Conservation (phyloP, 2,329 filamentous ascomycete genomes). For the Pezicula radicicola region DNA sequence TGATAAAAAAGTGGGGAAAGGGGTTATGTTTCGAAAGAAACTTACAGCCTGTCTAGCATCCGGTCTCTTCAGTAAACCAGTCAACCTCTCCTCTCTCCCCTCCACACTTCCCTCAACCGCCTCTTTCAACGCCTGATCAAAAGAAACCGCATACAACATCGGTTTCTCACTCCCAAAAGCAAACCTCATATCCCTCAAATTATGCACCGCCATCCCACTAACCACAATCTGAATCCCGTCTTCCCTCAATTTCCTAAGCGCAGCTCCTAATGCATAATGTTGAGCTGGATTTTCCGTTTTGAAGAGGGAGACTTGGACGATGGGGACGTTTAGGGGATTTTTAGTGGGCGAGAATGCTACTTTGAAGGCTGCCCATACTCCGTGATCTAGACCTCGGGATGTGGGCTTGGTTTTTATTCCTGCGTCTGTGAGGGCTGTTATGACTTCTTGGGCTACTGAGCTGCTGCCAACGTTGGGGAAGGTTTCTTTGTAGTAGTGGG, state of each 20-base stretch:
- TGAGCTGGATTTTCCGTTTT: conserved; percentile 58
- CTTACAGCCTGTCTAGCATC: conserved; percentile 51
- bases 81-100: conserved; percentile 40
- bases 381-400: conserved; percentile 68
- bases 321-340: conserved; percentile 62
- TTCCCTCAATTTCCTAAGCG: conserved; percentile 62
- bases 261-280: conserved; percentile 66
- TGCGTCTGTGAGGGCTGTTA: conserved; percentile 49
- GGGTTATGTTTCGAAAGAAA: too few species aligned
- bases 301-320: conserved; percentile 73
- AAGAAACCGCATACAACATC: conserved; percentile 55
- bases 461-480: conserved; percentile 63
- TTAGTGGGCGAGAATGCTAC: too few species aligned
- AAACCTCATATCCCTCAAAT: conserved; percentile 54
- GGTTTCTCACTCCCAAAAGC: conserved; percentile 38
- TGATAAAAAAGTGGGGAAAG: too few species aligned
- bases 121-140: conserved; percentile 56
- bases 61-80: conserved; percentile 40
- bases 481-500: conserved; percentile 64
- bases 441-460: conserved; percentile 55
- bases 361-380: conserved; percentile 69
- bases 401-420: conserved; percentile 59
- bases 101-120: conserved; percentile 39
- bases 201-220: conserved; percentile 75
- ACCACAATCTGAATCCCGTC: conserved; percentile 66